A percentile compares a stretch with the other conserved stretches of the same genome.
These are phyloP conservation scores for Verticillium nonalfalfae DNA, from an alignment of 2,329 filamentous ascomycete genomes.

Conservation along the genomic window DNA sequence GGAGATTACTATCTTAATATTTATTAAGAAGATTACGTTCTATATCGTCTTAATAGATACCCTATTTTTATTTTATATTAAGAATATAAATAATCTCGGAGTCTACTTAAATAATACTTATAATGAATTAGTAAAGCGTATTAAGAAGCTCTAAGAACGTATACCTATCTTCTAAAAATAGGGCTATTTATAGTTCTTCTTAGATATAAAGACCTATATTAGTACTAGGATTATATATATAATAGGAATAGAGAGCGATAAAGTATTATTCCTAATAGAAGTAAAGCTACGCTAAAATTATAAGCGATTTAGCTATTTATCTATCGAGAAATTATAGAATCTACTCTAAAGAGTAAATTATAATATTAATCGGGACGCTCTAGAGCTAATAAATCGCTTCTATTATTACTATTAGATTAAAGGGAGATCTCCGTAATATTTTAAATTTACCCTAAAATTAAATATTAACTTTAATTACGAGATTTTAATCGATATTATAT, in stretches of 20 bases:
- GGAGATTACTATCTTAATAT: too few relatives aligned
- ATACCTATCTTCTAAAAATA: too few relatives aligned
- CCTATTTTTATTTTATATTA: too few relatives aligned
- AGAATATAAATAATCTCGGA: too few relatives aligned
- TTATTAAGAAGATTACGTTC: too few relatives aligned
- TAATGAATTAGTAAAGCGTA: too few relatives aligned
- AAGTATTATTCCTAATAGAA: neutral
- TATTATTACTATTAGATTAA: neutral
- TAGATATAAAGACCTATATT: too few relatives aligned
- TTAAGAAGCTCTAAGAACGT: too few relatives aligned
- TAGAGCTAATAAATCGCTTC: neutral
- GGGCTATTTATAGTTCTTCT: too few relatives aligned
- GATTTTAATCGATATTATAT: neutral
- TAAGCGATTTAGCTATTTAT: neutral
- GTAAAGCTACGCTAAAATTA: neutral
- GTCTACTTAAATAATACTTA: too few relatives aligned
- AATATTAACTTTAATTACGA: neutral
- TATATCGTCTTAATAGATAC: too few relatives aligned
- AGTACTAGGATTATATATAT: neutral
- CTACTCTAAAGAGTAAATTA: neutral
- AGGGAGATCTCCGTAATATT: neutral
- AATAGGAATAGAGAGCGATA: neutral
- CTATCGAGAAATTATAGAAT: neutral
- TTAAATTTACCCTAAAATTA: neutral
- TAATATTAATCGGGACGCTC: too few relatives aligned